These are phyloP conservation scores for Piper betle DNA, from an alignment of 164 flowering plant species.

Conservation along the genomic window DNA sequence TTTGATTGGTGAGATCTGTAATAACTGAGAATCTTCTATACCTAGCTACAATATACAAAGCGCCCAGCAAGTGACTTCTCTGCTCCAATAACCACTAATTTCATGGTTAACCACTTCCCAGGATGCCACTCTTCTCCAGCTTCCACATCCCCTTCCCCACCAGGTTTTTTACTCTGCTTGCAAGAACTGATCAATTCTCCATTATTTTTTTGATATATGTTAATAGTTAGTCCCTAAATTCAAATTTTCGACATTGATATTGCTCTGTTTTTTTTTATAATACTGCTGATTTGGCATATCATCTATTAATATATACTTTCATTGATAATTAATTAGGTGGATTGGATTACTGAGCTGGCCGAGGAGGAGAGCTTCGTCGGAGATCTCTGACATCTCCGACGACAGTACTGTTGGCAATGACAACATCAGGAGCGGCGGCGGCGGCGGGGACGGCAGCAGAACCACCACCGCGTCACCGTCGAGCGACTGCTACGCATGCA, in stretches of 20 bases:
- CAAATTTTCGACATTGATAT: not conserved
- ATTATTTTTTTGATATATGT: too few species aligned
- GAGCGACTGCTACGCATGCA: slow-evolving; percentile 87
- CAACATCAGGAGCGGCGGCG: not conserved
- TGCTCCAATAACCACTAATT: slow-evolving; percentile 1
- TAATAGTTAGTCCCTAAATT: too few species aligned
- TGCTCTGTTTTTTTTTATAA: not conserved
- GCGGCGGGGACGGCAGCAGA: slow-evolving; percentile 2
- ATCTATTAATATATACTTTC: not conserved
- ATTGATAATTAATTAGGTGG: slow-evolving; percentile 1
- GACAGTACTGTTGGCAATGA: too few species aligned
- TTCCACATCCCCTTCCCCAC: slow-evolving; percentile 7
- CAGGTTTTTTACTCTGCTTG: not conserved
- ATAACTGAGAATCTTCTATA: too few species aligned
- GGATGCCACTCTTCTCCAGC: not conserved
- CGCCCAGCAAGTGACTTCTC: not conserved
- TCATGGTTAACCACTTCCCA: slow-evolving; percentile 2
- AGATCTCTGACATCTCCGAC: not conserved
- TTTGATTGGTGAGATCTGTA: too few species aligned
- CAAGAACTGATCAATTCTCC: too few species aligned
- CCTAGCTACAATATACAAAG: too few species aligned
- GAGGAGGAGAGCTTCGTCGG: not conserved
- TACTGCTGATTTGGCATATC: not conserved
- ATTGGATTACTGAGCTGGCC: not conserved
- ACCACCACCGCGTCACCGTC: slow-evolving; percentile 18